phyloP scores from a whole-genome alignment of 2,329 filamentous ascomycete genomes.

The Laburnicola sp. region DNA sequence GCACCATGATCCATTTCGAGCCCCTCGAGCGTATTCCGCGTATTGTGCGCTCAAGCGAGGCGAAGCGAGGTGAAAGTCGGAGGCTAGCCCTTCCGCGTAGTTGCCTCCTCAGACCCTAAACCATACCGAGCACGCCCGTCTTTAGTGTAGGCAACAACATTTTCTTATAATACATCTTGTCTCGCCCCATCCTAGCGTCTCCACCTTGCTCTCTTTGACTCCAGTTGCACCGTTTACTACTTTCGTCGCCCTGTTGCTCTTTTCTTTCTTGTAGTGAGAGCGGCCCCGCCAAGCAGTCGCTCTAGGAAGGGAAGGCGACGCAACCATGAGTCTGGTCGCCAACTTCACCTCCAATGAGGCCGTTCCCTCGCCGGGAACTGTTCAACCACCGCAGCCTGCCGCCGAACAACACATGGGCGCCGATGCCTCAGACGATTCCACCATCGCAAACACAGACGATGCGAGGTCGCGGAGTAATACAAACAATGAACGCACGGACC shows the following conservation, averaged over 20 bases:
- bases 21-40: conserved; percentile 8
- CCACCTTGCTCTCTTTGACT: no score
- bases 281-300: neutral
- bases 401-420: conserved; percentile 21
- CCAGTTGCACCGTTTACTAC: no score
- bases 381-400: neutral
- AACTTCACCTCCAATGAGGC: conserved; percentile 50
- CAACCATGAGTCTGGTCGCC: conserved; percentile 48
- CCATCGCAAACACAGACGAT: conserved; percentile 30
- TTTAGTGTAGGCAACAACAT: no score
- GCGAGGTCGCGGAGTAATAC: conserved; percentile 27
- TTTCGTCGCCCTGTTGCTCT: no score
- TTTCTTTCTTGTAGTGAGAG: no score
- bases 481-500: conserved; percentile 16
- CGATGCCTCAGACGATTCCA: conserved; percentile 37
- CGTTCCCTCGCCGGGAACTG: conserved; percentile 11
- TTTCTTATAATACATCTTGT: no score
- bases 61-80: conserved; percentile 5
- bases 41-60: conserved; percentile 3
- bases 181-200: no score
- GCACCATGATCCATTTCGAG: no score
- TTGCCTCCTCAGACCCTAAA: neutral
- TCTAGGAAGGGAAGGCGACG: neutral
- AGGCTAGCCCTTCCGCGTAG: neutral
- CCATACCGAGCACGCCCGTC: no score